Evolutionary conservation across 2,329 filamentous ascomycete species (phyloP).

Genomic region (Alternaria conjuncta): DNA sequence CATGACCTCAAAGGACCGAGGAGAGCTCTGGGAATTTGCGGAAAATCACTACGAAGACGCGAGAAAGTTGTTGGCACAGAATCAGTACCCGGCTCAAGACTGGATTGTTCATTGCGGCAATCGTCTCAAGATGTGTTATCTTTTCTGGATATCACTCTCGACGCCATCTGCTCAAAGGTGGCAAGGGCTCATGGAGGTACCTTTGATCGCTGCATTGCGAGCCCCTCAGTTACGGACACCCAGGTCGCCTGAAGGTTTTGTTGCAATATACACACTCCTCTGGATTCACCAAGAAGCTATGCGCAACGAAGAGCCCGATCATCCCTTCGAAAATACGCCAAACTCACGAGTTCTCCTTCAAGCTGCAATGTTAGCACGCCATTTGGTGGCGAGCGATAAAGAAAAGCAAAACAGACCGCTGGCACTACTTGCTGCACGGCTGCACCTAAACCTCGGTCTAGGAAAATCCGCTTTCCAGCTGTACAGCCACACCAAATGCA

Average conservation of each 20-base stretch:
- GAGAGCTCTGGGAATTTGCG: conserved; percentile 17
- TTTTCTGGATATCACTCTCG: conserved; percentile 29
- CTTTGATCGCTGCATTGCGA: neutral
- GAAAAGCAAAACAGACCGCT: conserved; percentile 35
- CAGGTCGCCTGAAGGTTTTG: conserved; percentile 21
- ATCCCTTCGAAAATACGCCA: conserved; percentile 1
- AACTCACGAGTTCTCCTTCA: conserved; percentile 35
- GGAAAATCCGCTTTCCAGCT: conserved; percentile 38
- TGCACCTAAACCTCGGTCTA: conserved; percentile 42
- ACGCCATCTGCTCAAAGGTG: neutral
- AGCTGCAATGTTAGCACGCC: conserved; percentile 35
- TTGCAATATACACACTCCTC: conserved; percentile 34
- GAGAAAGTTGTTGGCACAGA: neutral
- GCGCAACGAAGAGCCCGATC: neutral
- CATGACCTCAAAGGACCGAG: conserved; percentile 17
- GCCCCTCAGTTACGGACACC: conserved; percentile 8
- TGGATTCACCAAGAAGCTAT: conserved; percentile 22
- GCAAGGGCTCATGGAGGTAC: neutral
- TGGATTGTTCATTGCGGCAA: conserved; percentile 12
- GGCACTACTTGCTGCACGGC: conserved; percentile 40
- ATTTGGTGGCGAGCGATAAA: conserved; percentile 30
- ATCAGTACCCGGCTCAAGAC: neutral
- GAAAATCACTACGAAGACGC: neutral
- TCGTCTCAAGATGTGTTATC: conserved; percentile 35
- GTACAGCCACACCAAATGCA: conserved; percentile 35